These are phyloP conservation scores for Taphrina sp. DNA, from an alignment of 1,139 yeast genomes.

Conservation along the genomic window DNA sequence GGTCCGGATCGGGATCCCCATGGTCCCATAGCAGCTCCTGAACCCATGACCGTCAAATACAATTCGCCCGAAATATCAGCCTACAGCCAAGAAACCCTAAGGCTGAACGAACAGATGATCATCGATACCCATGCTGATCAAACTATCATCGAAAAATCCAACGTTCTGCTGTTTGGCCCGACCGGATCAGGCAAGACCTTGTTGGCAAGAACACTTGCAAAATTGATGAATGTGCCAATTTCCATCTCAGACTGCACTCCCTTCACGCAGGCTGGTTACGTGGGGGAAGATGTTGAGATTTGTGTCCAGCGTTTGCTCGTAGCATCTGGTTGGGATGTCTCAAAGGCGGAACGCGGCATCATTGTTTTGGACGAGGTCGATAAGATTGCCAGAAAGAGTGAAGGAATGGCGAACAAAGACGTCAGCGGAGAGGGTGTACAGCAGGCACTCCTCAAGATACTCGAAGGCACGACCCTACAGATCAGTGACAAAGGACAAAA, in stretches of 20 bases:
- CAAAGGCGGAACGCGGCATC: slow-evolving; percentile 54
- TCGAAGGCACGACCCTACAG: slow-evolving; percentile 55
- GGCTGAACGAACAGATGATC: slow-evolving; percentile 2
- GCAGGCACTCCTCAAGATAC: slow-evolving; percentile 53
- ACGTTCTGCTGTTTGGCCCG: slow-evolving; percentile 55
- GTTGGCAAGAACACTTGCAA: slow-evolving; percentile 54
- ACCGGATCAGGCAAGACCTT: slow-evolving; percentile 59
- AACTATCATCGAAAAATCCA: slow-evolving; percentile 52
- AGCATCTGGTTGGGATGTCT: slow-evolving; percentile 52
- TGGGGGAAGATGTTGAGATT: slow-evolving; percentile 58
- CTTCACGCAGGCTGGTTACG: slow-evolving; percentile 58
- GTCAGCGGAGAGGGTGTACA: slow-evolving; percentile 62
- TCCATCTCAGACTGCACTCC: slow-evolving; percentile 59
- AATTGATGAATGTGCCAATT: slow-evolving; percentile 53
- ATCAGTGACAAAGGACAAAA: slow-evolving; percentile 39
- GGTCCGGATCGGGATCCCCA: slow-evolving; percentile 23
- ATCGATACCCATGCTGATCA: slow-evolving; percentile 42
- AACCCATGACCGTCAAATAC: not conserved
- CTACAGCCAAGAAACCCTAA: not conserved
- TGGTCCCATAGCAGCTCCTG: not conserved
- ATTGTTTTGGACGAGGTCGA: slow-evolving; percentile 57
- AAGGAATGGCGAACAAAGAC: slow-evolving; percentile 52
- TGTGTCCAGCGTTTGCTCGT: slow-evolving; percentile 53
- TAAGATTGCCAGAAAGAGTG: slow-evolving; percentile 52
- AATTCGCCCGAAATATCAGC: not conserved